Evolutionary conservation across 164 flowering plant genomes (phyloP).

Genomic region (Piper betle): DNA sequence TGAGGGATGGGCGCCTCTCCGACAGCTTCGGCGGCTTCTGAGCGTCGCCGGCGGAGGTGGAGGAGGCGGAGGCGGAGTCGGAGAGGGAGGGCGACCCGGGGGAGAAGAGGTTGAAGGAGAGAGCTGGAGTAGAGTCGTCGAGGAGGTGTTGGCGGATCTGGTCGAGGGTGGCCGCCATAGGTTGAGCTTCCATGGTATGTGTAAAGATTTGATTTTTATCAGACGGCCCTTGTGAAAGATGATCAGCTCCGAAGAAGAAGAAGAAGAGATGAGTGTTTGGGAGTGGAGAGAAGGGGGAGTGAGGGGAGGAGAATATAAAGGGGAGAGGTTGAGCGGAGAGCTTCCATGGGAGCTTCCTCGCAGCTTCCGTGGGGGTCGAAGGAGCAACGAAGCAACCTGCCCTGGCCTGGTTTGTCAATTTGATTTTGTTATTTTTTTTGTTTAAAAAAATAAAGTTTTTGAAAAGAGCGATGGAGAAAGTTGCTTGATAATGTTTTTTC

Average conservation of each 20-base stretch:
- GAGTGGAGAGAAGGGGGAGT: constrained; percentile 3
- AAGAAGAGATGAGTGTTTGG: neutral
- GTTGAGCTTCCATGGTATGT: constrained; percentile 15
- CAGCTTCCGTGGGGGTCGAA: neutral
- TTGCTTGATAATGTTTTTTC: too few relatives aligned
- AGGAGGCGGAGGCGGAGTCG: constrained; percentile 1
- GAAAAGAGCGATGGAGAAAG: too few relatives aligned
- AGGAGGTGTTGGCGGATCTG: constrained; percentile 24
- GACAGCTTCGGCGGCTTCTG: constrained; percentile 3
- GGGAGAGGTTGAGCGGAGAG: neutral
- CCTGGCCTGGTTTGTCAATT: too few relatives aligned
- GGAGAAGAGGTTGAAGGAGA: constrained; percentile 1
- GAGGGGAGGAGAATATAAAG: neutral
- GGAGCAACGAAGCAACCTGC: neutral
- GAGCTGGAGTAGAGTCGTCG: constrained; percentile 15
- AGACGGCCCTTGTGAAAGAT: neutral
- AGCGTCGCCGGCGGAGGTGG: neutral
- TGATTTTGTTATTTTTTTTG: too few relatives aligned
- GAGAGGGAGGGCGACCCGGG: neutral
- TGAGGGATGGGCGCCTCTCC: constrained; percentile 17
- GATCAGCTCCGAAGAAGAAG: neutral
- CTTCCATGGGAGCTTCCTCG: neutral
- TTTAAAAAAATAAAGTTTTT: too few relatives aligned
- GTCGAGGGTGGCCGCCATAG: constrained; percentile 20
- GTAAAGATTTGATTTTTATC: neutral